Base-by-base conservation (phyloP, 495 filamentous ascomycete species). In the Chaetomium cochliodes region DNA sequence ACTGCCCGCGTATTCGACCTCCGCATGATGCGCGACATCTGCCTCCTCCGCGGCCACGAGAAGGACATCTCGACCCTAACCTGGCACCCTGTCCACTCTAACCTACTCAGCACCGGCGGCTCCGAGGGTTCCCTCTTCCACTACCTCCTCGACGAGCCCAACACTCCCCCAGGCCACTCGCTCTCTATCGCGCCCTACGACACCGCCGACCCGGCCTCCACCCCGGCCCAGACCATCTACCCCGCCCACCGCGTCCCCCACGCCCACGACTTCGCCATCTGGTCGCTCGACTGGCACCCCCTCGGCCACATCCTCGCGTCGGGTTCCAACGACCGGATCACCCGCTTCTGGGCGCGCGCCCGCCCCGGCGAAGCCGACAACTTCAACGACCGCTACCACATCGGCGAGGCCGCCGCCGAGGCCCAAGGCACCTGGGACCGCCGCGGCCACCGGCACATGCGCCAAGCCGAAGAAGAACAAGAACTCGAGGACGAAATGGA, bases 281-380 rank as follows among this genome's bases (percentile, higher is more conserved):
- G 94, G 94, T 93, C 92, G 5, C 81, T 98, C 25, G 92, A 96
- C 79, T 98, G 94, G 91, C 94, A 98, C 70, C 94, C 94, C 1
- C 80, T 97, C 0, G 94, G 94, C 23, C 94, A 98, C 70, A 93
- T 98, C 64, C 83, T 98, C 28, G 92, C 92, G n/a, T 96, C 94
- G n/a, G 94, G 94, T 5, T 97, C 93, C 3, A 98, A 98, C 74
- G 94, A 98, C 76, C 89, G 93, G 53, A 91, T 96, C 52, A 97
- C 94, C 9, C 86, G 93, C 41, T 98, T 98, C 79, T 98, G 94
- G 94, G 90, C 92, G 16, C 86, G 94, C 22, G 81, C 90, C 8
- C 81, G 94, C 53, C 94, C 94, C 3, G 94, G 94, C 37, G 94
- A 97, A 58, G 66, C 67, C 9, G 87, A 88, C 61, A 88, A 87